Evolutionary conservation across 768 basidiomycete genomes (phyloP).

Genomic region (Mycena haematopus): DNA sequence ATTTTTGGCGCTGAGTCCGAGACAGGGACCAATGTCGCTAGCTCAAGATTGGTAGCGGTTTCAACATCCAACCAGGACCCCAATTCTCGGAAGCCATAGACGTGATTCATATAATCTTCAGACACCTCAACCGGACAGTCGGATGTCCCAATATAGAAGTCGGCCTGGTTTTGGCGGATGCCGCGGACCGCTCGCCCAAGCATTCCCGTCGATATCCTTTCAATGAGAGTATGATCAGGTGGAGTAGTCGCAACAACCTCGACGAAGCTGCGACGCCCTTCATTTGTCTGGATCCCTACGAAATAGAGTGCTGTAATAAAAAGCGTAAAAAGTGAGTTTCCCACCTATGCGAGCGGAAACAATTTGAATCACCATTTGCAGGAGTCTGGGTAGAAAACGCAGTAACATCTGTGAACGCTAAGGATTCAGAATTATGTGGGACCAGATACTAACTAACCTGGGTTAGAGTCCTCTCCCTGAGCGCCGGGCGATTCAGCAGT

Average conservation of each 20-base stretch:
- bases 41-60: not conserved
- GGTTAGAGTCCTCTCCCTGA: no score
- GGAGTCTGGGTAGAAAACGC: no score
- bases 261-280: not conserved
- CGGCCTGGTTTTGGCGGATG: not conserved
- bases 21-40: not conserved
- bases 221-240: not conserved
- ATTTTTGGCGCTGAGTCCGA: not conserved
- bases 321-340: not conserved
- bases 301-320: not conserved
- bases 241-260: not conserved
- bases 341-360: no score
- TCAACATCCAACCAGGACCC: not conserved
- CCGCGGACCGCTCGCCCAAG: not conserved
- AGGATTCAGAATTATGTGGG: no score
- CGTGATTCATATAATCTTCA: not conserved
- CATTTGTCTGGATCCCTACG: not conserved
- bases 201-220: not conserved
- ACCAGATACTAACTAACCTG: no score
- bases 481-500: no score
- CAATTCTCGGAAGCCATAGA: not conserved
- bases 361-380: no score
- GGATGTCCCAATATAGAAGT: not conserved
- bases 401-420: no score
- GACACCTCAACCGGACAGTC: not conserved